A percentile compares a stretch with the other conserved stretches of the same genome.
Evolutionary conservation across 495 filamentous ascomycete species (phyloP).

Genomic region (Bryoglossum gracile): DNA sequence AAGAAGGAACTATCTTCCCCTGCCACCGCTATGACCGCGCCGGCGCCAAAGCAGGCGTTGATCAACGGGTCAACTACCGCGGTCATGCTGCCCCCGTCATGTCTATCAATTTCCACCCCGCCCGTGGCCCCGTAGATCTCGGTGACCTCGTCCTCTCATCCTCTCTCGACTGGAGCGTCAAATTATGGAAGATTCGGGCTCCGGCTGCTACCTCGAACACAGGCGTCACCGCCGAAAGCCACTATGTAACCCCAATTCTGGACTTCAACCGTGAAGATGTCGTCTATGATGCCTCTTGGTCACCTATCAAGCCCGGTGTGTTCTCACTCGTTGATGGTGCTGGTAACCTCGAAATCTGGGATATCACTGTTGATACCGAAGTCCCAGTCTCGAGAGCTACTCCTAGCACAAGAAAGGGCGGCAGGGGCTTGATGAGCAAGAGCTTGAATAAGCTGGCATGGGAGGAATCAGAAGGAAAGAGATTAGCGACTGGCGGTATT

Average conservation of each 20-base stretch:
- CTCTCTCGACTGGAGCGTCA: slow-evolving; percentile 91
- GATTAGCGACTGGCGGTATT: slow-evolving; percentile 80
- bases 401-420: slow-evolving; percentile 54
- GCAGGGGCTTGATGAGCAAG: slow-evolving; percentile 54
- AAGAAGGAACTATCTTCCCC: slow-evolving; percentile 91
- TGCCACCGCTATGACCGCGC: slow-evolving; percentile 96
- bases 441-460: slow-evolving; percentile 90
- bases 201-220: slow-evolving; percentile 59
- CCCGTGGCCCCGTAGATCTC: slow-evolving; percentile 85
- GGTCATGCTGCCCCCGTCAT: slow-evolving; percentile 92
- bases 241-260: slow-evolving; percentile 61
- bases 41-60: slow-evolving; percentile 91
- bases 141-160: slow-evolving; percentile 85
- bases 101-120: slow-evolving; percentile 91
- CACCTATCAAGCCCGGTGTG: slow-evolving; percentile 81
- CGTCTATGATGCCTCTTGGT: slow-evolving; percentile 94
- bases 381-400: slow-evolving; percentile 73
- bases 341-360: slow-evolving; percentile 93
- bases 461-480: slow-evolving; percentile 82
- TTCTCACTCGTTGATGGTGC: slow-evolving; percentile 91
- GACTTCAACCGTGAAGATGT: slow-evolving; percentile 90
- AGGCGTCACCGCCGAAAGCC: slow-evolving; percentile 31
- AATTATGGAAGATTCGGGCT: slow-evolving; percentile 88
- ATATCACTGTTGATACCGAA: slow-evolving; percentile 85
- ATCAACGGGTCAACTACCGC: slow-evolving; percentile 73